Conservation (phyloP, 2,329 filamentous ascomycete species). For the Epichloe uncinata region DNA sequence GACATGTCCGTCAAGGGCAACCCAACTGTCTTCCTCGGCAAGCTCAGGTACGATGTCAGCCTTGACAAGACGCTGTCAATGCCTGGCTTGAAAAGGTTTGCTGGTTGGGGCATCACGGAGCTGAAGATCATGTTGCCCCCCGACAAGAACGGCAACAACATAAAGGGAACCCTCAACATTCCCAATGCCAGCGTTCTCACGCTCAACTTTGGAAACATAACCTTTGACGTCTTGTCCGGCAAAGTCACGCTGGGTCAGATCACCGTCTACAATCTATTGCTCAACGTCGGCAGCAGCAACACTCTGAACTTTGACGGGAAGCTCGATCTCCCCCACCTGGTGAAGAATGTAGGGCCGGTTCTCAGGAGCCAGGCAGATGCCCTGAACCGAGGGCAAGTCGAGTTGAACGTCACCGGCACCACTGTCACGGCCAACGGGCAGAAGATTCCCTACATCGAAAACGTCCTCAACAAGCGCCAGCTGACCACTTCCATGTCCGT, state of each 20-base stretch:
- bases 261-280: constrained; percentile 23
- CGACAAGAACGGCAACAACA: constrained; percentile 25
- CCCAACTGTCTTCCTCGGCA: constrained; percentile 25
- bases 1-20: constrained; percentile 25
- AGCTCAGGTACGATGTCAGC: constrained; percentile 21
- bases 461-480: constrained; percentile 26
- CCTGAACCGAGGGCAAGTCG: constrained; percentile 25
- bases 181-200: constrained; percentile 31
- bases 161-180: constrained; percentile 28
- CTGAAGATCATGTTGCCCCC: constrained; percentile 27
- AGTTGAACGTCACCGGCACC: constrained; percentile 28
- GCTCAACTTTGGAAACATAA: constrained; percentile 32
- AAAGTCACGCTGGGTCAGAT: constrained; percentile 26
- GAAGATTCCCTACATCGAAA: constrained; percentile 30
- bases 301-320: constrained; percentile 25
- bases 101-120: constrained; percentile 24
- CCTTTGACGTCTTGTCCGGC: constrained; percentile 28
- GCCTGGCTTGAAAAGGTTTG: constrained; percentile 25
- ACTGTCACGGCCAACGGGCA: constrained; percentile 26
- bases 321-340: constrained; percentile 25
- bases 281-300: constrained; percentile 33
- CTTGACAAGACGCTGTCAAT: constrained; percentile 30
- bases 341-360: constrained; percentile 28
- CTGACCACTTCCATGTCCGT: constrained; percentile 24
- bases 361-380: constrained; percentile 23